Evolutionary conservation across 2,329 filamentous ascomycete species (phyloP), one percentile per base, ranked within the genome.

Genomic region (Phyllosticta citribraziliensis): DNA sequence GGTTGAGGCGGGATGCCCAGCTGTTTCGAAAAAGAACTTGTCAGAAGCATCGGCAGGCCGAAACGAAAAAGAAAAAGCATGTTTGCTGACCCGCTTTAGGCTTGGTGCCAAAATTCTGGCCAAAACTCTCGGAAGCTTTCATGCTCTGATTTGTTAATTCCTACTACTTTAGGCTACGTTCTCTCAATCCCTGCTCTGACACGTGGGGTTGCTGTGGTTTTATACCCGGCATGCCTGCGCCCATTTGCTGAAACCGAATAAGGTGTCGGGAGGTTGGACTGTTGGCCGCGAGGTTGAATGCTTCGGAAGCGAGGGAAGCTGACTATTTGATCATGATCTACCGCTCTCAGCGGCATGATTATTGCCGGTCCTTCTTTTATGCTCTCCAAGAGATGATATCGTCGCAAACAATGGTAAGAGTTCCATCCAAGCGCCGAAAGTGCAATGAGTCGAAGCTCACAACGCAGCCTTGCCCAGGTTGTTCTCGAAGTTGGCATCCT

Each of bases 401-500:
- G 9, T 30, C 27, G 9, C 9, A 30, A 30, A 30, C 9, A 30
- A 30, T 30, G 27, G 27, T 30, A 40, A 40, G 12, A 40, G 12
- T 40, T 5, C 35, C 8, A 10, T 2, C 17, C 40, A 47, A 47
- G 19, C 40, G 40, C 40, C 40, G 14, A 47, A 4, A n/a, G 40
- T n/a, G 40, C 40, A 19, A 47, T 4, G 2, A 5, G 17, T n/a
- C 17, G 3, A 19, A 8, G 14, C 55, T 61, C 56, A 69, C 47
- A 69, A 59, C 57, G 65, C 68, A 9, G 69, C 69, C 47, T 69
- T 57, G 0, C 62, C 69, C n/a, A 83, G 65, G 65, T 82, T 81
- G 2, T 57, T 72, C n/a, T 70, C 65, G 63, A 79, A 80, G n/a
- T 76, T 77, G 1, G 64, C 66, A 65, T 81, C 75, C 64, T 76